phyloP scores from a whole-genome alignment of 495 filamentous ascomycete genomes.

The Penicillium riverlandense region DNA sequence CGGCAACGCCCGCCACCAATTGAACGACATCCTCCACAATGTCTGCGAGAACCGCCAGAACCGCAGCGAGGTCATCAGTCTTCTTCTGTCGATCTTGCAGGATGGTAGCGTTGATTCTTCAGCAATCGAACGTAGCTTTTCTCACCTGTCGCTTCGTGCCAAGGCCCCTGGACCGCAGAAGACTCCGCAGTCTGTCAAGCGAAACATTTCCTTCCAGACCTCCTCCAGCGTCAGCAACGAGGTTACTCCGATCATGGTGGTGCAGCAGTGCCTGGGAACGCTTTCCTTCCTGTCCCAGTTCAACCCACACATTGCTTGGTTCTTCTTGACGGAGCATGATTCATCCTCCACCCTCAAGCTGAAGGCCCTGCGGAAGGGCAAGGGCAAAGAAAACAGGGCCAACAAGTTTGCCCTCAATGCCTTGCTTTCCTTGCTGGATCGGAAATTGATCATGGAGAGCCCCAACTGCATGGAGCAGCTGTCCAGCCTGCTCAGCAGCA shows the following conservation, averaged over 20 bases:
- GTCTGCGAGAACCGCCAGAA: constrained; percentile 93
- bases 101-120: constrained; percentile 89
- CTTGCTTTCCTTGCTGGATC: constrained; percentile 78
- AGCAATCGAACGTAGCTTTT: constrained; percentile 91
- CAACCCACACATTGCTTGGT: constrained; percentile 78
- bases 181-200: constrained; percentile 71
- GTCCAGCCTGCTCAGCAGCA: constrained; percentile 74
- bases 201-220: constrained; percentile 52
- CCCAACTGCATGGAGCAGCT: constrained; percentile 91
- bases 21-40: constrained; percentile 79
- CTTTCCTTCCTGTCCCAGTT: constrained; percentile 73
- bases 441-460: constrained; percentile 90
- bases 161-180: constrained; percentile 71
- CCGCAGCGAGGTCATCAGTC: constrained; percentile 87
- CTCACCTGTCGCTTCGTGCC: constrained; percentile 82
- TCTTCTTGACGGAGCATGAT: constrained; percentile 96
- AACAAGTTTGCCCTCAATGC: constrained; percentile 89
- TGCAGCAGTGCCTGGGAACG: constrained; percentile 86
- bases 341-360: constrained; percentile 63
- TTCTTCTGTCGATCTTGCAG: constrained; percentile 89
- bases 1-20: constrained; percentile 66
- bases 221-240: constrained; percentile 56
- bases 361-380: constrained; percentile 73
- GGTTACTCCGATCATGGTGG: constrained; percentile 86
- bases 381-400: constrained; percentile 75